A percentile compares a stretch with the other conserved stretches of the same genome.
phyloP scores from a whole-genome alignment of 495 filamentous ascomycete species.

The Podospora pseudopauciseta region DNA sequence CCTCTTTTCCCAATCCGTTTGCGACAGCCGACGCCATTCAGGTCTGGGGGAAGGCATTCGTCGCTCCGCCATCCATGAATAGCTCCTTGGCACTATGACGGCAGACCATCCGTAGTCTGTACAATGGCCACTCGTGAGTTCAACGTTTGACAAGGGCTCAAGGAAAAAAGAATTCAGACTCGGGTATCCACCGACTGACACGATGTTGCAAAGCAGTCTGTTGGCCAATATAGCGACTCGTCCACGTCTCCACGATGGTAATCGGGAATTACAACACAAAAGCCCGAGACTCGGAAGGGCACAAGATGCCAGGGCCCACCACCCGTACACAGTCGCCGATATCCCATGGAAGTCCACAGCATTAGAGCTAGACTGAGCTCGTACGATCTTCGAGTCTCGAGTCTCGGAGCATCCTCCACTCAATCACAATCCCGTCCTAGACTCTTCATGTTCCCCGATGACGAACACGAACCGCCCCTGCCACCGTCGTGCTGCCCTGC shows the following conservation, averaged over 20 bases:
- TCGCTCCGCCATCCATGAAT: neutral
- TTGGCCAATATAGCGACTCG: neutral
- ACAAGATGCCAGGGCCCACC: neutral
- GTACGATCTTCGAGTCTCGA: neutral
- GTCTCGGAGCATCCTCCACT: neutral
- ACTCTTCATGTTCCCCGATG: neutral
- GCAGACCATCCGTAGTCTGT: neutral
- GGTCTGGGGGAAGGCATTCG: neutral
- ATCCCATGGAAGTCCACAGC: neutral
- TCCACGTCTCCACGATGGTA: neutral
- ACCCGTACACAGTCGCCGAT: neutral
- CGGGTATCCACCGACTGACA: no score
- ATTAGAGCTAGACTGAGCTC: neutral
- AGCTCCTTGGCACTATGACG: neutral
- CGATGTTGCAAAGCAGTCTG: neutral
- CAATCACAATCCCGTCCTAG: neutral
- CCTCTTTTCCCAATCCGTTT: constrained; percentile 2
- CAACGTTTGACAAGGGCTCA: neutral
- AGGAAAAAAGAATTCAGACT: neutral
- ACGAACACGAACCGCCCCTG: neutral
- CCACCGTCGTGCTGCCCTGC: neutral
- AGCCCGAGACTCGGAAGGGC: neutral
- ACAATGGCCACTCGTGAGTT: neutral
- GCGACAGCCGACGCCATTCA: constrained; percentile 2
- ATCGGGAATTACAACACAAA: neutral